phyloP scores from a whole-genome alignment of 148 eudicot species.

The Fagopyrum homotropicum region DNA sequence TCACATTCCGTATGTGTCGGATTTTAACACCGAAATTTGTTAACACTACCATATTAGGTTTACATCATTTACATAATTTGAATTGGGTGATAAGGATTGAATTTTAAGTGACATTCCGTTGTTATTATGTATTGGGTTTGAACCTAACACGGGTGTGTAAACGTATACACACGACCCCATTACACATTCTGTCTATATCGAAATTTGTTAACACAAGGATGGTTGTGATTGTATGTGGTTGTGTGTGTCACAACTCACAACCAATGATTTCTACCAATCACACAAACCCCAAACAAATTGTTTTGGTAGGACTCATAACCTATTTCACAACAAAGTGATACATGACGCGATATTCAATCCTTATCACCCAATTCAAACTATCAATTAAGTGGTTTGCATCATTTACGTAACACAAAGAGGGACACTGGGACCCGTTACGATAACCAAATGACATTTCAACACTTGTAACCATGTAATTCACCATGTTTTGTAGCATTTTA shows the following conservation, averaged over 20 bases:
- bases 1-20: too few species aligned
- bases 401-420: slow-evolving; percentile 2
- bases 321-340: background rate
- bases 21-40: too few species aligned
- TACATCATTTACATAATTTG: too few species aligned
- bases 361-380: background rate
- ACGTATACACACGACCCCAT: too few species aligned
- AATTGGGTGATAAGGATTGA: too few species aligned
- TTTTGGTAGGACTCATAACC: background rate
- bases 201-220: too few species aligned
- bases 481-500: background rate
- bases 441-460: background rate
- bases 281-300: background rate
- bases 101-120: too few species aligned
- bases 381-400: background rate
- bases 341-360: background rate
- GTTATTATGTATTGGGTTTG: too few species aligned
- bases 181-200: too few species aligned
- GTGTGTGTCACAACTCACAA: background rate
- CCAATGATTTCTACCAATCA: slow-evolving; percentile 2
- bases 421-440: background rate
- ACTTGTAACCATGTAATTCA: background rate
- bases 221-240: background rate
- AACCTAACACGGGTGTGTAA: too few species aligned
- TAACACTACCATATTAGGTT: too few species aligned